These are phyloP conservation scores for Russula lepida DNA, from an alignment of 768 basidiomycete species.

Conservation along the genomic window DNA sequence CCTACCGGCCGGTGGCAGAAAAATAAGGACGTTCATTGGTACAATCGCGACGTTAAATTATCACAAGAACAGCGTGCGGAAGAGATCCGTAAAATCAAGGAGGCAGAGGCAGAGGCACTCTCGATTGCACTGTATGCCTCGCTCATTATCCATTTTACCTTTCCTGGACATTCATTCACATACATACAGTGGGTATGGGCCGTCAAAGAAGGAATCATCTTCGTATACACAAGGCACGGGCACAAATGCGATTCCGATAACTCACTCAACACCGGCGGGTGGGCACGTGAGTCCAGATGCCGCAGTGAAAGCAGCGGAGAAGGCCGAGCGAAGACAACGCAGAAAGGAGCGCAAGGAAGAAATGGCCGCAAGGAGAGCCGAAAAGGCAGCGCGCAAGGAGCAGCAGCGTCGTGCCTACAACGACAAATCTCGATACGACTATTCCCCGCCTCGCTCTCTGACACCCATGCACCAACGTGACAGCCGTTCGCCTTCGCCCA, in stretches of 20 bases:
- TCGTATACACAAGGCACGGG: conserved; percentile 25
- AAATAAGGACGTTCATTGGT: conserved; percentile 97
- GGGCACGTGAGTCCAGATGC: conserved; percentile 15
- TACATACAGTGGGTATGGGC: conserved; percentile 58
- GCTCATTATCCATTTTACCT: neutral
- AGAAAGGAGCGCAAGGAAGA: conserved; percentile 54
- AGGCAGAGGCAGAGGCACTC: conserved; percentile 83
- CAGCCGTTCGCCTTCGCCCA: conserved; percentile 10
- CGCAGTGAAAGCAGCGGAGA: conserved; percentile 24
- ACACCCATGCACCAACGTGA: conserved; percentile 4
- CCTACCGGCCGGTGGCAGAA: conserved; percentile 97
- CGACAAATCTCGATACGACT: conserved; percentile 1
- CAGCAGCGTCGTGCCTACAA: conserved; percentile 13
- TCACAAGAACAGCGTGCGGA: conserved; percentile 45
- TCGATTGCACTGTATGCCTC: conserved; percentile 61
- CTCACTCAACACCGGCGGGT: conserved; percentile 1
- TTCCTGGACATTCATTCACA: neutral
- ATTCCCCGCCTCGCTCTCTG: conserved; percentile 30
- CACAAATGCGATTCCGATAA: conserved; percentile 26
- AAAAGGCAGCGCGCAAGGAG: conserved; percentile 27
- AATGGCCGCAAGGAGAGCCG: conserved; percentile 49
- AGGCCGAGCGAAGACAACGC: conserved; percentile 29
- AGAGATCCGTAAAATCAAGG: conserved; percentile 78
- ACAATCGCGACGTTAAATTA: conserved; percentile 51
- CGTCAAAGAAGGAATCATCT: conserved; percentile 31